These are phyloP conservation scores for Vaucheria bursata DNA, from an alignment of 352 stramenopile genomes.

Conservation along the genomic window DNA sequence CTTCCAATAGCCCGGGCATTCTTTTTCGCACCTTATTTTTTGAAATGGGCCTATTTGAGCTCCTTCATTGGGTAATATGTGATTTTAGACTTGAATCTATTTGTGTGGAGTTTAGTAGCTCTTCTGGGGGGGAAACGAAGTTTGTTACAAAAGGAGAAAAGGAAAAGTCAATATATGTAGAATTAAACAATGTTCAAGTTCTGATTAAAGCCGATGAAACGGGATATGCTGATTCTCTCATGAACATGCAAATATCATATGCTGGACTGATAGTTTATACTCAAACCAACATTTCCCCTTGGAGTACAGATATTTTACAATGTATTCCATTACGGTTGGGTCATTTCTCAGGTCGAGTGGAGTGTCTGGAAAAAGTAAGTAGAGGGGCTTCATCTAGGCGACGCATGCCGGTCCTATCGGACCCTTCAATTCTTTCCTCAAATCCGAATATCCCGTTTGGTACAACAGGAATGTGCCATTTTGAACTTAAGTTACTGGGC, in stretches of 20 bases:
- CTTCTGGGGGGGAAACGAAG: not conserved
- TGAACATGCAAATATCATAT: not conserved
- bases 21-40: no score
- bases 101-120: not conserved
- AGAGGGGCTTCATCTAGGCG: not conserved
- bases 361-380: not conserved
- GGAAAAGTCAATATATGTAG: not conserved
- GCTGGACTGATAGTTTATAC: not conserved
- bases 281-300: no score
- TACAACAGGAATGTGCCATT: not conserved
- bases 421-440: not conserved
- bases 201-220: not conserved
- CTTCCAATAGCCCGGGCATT: no score
- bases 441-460: not conserved
- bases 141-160: not conserved
- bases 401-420: not conserved
- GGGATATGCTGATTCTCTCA: not conserved
- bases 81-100: not conserved
- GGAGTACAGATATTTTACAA: no score
- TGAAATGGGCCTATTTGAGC: not conserved
- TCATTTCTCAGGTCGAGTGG: not conserved
- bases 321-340: not conserved
- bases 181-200: not conserved
- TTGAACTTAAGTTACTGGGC: not conserved
- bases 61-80: not conserved